Evolutionary conservation across 495 filamentous ascomycete genomes (phyloP).

Genomic region (Penicillium psychrofluorescens): DNA sequence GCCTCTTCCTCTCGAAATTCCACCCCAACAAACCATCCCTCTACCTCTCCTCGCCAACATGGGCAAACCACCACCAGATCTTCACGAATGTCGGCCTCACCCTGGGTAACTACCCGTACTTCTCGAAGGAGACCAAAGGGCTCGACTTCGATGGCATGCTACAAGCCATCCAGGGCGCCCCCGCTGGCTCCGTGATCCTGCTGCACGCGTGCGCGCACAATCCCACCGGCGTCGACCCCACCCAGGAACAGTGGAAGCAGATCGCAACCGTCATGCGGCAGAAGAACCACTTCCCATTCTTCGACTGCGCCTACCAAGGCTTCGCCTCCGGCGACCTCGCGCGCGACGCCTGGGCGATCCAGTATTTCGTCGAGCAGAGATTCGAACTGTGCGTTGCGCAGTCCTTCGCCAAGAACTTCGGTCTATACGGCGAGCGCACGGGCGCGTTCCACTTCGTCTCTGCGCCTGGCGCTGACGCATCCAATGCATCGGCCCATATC

Average conservation of each 20-base stretch:
- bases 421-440: constrained; percentile 91
- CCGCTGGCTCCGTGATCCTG: constrained; percentile 74
- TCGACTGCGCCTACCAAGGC: constrained; percentile 96
- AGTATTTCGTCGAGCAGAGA: constrained; percentile 87
- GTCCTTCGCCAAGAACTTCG: constrained; percentile 98
- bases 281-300: constrained; percentile 92
- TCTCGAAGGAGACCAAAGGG: constrained; percentile 73
- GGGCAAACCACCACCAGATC: constrained; percentile 98
- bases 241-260: constrained; percentile 87
- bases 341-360: constrained; percentile 82
- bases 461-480: constrained; percentile 57
- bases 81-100: constrained; percentile 83
- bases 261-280: constrained; percentile 66
- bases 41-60: constrained; percentile 91
- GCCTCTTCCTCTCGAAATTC: constrained; percentile 49
- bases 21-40: constrained; percentile 55
- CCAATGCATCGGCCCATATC: constrained; percentile 54
- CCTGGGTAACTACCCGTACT: constrained; percentile 87
- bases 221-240: constrained; percentile 94
- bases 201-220: constrained; percentile 98
- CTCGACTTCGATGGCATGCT: constrained; percentile 91
- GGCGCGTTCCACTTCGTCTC: constrained; percentile 96
- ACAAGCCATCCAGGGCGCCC: constrained; percentile 55
- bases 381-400: constrained; percentile 96
- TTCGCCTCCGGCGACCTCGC: constrained; percentile 89